Evolutionary conservation across 805 yeast species (phyloP), one percentile per base, ranked within the genome.

Genomic region (Pichia sporocuriosa): DNA sequence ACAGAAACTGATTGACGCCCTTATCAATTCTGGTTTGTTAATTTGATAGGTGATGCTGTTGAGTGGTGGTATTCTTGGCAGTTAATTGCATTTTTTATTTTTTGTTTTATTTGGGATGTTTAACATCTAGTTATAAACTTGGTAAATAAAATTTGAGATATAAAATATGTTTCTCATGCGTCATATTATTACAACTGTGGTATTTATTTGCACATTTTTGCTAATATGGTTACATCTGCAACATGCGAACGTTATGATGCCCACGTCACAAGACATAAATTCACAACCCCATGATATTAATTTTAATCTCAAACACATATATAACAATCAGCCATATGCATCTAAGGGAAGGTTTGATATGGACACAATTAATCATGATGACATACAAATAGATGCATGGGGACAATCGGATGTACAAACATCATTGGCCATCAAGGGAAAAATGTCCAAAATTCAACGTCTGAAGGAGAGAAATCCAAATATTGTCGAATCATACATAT

Each of bases 401-500:
- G 16, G 4, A 16, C 37, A 1, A 30, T 8, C 26, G 28, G 33
- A 39, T n/a, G 19, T 48, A 37, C 30, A 22, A 15, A 30, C 39
- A 21, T 47, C 51, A 24, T 53, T 53, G 28, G 27, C 28, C 1
- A 21, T 59, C 6, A 52, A 44, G n/a, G 42, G 52, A 1, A 15
- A 43, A 13, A n/a, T 32, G 1, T 41, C 51, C 4, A 24, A 48
- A 21, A 42, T 53, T 12, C 51, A 59, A 15, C 61, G 84, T 39
- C 47, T 79, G 49, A 52, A 51, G 2, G 59, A 71, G 29, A 58
- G 82, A 16, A 59, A 67, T 34, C 89, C 89, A 0, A 77, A 75
- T 33, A 75, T 72, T 54, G 65, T 85, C 43, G 88, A 83, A 54
- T 70, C 81, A 2, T 84, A 81, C 56, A 57, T 84, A 35, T 69